Percentiles rank a stretch among this genome's conserved stretches.
phyloP scores from a whole-genome alignment of 1,284 basidiomycete species.

The Salmacisia buchloeana region DNA sequence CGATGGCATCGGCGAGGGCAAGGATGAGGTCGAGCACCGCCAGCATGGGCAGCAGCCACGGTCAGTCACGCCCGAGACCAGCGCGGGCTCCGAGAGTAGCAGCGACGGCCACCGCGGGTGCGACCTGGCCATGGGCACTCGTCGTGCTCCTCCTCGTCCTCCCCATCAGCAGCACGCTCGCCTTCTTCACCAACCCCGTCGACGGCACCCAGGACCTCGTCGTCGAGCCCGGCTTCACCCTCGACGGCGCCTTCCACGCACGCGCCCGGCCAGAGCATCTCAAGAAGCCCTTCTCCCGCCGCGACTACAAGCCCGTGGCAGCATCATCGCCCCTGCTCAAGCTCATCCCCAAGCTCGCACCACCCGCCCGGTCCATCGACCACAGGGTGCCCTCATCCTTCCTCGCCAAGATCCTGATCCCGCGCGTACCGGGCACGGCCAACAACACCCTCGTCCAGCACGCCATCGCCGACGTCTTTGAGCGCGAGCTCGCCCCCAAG shows the following conservation, averaged over 20 bases:
- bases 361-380: constrained; percentile 30
- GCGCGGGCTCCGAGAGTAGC: no score
- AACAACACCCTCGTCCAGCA: constrained; percentile 33
- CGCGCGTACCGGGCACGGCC: constrained; percentile 39
- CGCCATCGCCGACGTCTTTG: constrained; percentile 29
- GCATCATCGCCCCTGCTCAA: not conserved
- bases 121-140: no score
- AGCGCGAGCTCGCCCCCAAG: constrained; percentile 15
- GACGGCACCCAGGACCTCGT: not conserved
- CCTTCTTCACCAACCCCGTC: not conserved
- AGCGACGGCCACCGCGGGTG: no score
- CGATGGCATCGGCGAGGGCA: no score
- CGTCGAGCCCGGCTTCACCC: no score
- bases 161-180: not conserved
- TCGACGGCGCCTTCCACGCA: not conserved
- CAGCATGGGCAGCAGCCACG: no score
- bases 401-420: constrained; percentile 43
- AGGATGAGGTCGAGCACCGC: no score
- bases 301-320: not conserved
- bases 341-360: constrained; percentile 16
- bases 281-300: not conserved
- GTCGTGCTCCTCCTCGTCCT: no score
- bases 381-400: constrained; percentile 23
- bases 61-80: no score
- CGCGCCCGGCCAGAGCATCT: not conserved